These are phyloP conservation scores for Cercospora sesami DNA, from an alignment of 2,329 filamentous ascomycete species.

Conservation along the genomic window DNA sequence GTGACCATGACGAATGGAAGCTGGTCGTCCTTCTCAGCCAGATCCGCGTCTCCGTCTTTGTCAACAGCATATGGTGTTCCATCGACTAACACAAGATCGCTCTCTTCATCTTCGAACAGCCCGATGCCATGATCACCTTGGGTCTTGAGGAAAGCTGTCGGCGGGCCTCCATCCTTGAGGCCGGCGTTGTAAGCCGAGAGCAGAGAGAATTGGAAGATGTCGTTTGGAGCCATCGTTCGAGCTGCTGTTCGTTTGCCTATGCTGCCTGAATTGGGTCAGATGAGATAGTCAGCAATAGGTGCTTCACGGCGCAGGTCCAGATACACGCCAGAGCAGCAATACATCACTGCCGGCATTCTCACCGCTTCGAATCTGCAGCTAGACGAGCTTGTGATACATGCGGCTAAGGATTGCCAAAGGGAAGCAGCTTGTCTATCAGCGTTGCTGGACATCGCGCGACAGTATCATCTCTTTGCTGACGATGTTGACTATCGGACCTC, in stretches of 20 bases:
- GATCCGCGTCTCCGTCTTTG: conserved; percentile 35
- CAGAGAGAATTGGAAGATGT: conserved; percentile 49
- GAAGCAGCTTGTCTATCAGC: no score
- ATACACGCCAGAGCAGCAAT: background rate
- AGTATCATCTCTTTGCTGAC: no score
- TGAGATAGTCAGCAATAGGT: background rate
- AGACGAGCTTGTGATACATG: background rate
- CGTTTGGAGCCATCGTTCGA: conserved; percentile 42
- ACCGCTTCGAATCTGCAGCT: conserved; percentile 10
- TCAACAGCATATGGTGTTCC: conserved; percentile 38
- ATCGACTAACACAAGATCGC: conserved; percentile 42
- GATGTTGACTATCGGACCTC: no score
- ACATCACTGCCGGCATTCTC: background rate
- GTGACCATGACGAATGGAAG: conserved; percentile 47
- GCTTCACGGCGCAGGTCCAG: background rate
- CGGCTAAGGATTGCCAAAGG: no score
- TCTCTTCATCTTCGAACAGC: conserved; percentile 40
- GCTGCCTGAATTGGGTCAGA: conserved; percentile 5
- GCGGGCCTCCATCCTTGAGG: conserved; percentile 40
- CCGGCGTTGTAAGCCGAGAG: conserved; percentile 41
- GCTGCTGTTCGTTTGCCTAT: conserved; percentile 30
- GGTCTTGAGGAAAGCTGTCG: conserved; percentile 41
- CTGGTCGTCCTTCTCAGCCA: conserved; percentile 38
- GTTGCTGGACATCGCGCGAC: no score
- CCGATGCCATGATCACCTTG: conserved; percentile 48